phyloP scores from a whole-genome alignment of 768 basidiomycete genomes.

The Termitomyces sp. region DNA sequence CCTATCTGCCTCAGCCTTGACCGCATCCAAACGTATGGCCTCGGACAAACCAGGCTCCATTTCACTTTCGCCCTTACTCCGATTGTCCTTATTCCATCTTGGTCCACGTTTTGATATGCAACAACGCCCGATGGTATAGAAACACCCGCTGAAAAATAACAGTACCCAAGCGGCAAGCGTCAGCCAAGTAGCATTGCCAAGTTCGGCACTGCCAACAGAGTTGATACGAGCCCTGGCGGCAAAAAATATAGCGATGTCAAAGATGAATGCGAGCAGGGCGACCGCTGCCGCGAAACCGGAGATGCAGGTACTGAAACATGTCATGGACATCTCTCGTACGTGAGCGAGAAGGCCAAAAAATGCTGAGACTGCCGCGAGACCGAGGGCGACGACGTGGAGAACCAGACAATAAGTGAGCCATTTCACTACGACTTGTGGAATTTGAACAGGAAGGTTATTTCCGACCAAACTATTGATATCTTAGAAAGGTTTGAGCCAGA shows the following conservation, averaged over 20 bases:
- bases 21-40: constrained; percentile 73
- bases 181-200: constrained; percentile 91
- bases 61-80: constrained; percentile 31
- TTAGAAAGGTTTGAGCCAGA: constrained; percentile 23
- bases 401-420: constrained; percentile 95
- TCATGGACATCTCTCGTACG: constrained; percentile 81
- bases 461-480: constrained; percentile 83
- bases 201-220: constrained; percentile 66
- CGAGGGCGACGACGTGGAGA: constrained; percentile 86
- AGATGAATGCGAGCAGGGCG: constrained; percentile 83
- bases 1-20: constrained; percentile 82
- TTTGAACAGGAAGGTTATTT: constrained; percentile 56
- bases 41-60: constrained; percentile 41
- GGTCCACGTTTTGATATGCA: constrained; percentile 60
- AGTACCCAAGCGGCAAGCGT: constrained; percentile 83
- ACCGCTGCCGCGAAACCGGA: constrained; percentile 77
- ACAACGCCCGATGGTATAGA: constrained; percentile 80
- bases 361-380: constrained; percentile 61
- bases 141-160: constrained; percentile 87
- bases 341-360: constrained; percentile 87
- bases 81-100: constrained; percentile 32
- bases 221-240: constrained; percentile 84
- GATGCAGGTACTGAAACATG: constrained; percentile 75
- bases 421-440: constrained; percentile 82
- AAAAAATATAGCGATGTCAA: constrained; percentile 90